phyloP scores from a whole-genome alignment of 1,139 yeast species.

The Hemisphaericaspora subhashii region DNA sequence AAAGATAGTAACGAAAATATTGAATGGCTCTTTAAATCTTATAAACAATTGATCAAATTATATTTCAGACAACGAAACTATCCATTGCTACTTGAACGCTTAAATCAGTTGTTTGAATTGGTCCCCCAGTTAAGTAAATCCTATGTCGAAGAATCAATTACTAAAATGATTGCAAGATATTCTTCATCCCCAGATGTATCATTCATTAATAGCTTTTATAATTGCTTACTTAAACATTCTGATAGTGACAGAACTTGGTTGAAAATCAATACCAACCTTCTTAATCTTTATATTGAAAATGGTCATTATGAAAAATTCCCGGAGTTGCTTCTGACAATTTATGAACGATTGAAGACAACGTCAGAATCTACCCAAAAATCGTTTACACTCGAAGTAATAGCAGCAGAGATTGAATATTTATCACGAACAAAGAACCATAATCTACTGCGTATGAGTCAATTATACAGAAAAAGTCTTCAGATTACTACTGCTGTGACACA shows the following conservation, averaged over 20 bases:
- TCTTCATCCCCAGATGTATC: constrained; percentile 27
- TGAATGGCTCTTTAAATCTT: constrained; percentile 57
- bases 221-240: constrained; percentile 23
- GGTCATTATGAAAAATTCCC: constrained; percentile 37
- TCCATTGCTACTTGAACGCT: constrained; percentile 33
- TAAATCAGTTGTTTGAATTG: constrained; percentile 23
- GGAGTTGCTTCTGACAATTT: constrained; percentile 39
- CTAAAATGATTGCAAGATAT: constrained; percentile 53
- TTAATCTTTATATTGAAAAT: constrained; percentile 47
- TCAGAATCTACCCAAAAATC: constrained; percentile 47
- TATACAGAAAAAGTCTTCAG: constrained; percentile 49
- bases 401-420: constrained; percentile 60
- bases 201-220: constrained; percentile 30
- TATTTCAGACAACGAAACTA: constrained; percentile 34
- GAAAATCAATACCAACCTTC: constrained; percentile 52
- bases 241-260: constrained; percentile 56
- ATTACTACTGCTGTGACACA: constrained; percentile 70
- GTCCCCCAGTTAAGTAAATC: constrained; percentile 34
- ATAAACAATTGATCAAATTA: constrained; percentile 66
- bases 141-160: constrained; percentile 64
- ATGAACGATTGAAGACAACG: constrained; percentile 35
- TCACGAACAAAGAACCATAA: constrained; percentile 31
- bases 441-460: constrained; percentile 40
- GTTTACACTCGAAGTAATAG: constrained; percentile 60
- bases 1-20: constrained; percentile 18